Conservation (phyloP, 106 monocot genomes). For the Gastrodia elata region DNA sequence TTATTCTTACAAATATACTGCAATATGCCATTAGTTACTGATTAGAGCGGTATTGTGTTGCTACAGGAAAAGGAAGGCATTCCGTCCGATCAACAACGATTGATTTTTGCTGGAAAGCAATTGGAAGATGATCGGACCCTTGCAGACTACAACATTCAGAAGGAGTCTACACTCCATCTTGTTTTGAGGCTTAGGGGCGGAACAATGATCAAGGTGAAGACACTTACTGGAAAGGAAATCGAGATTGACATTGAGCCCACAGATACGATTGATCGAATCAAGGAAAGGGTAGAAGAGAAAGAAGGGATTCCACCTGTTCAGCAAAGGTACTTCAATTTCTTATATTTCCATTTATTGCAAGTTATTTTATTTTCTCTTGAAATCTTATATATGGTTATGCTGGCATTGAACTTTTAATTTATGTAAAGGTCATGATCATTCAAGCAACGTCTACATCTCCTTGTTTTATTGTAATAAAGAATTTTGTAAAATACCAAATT, state of each 20-base stretch:
- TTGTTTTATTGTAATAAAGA: neutral
- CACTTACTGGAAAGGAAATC: slow-evolving; percentile 40
- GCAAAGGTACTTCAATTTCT: slow-evolving; percentile 18
- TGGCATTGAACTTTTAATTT: neutral
- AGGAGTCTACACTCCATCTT: slow-evolving; percentile 34
- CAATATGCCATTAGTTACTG: neutral
- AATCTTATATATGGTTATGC: neutral
- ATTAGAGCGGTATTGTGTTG: neutral
- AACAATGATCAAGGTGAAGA: slow-evolving; percentile 45
- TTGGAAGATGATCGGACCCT: slow-evolving; percentile 23
- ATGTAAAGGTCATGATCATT: neutral
- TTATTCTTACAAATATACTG: neutral
- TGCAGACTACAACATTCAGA: slow-evolving; percentile 26
- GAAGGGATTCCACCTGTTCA: slow-evolving; percentile 45
- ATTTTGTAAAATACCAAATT: too few relatives aligned
- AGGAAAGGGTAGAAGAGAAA: slow-evolving; percentile 40
- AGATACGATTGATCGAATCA: slow-evolving; percentile 40
- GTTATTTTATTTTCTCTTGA: neutral
- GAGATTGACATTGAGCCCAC: slow-evolving; percentile 40
- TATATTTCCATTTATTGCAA: neutral
- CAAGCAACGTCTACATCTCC: neutral
- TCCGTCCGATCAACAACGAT: slow-evolving; percentile 15
- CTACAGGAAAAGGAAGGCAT: slow-evolving; percentile 25
- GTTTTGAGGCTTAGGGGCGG: slow-evolving; percentile 38
- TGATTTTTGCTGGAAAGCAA: slow-evolving; percentile 17